A percentile compares a stretch with the other conserved stretches of the same genome.
Conservation (phyloP, 306 rosid genomes). For the Cucurbita ficifolia region DNA sequence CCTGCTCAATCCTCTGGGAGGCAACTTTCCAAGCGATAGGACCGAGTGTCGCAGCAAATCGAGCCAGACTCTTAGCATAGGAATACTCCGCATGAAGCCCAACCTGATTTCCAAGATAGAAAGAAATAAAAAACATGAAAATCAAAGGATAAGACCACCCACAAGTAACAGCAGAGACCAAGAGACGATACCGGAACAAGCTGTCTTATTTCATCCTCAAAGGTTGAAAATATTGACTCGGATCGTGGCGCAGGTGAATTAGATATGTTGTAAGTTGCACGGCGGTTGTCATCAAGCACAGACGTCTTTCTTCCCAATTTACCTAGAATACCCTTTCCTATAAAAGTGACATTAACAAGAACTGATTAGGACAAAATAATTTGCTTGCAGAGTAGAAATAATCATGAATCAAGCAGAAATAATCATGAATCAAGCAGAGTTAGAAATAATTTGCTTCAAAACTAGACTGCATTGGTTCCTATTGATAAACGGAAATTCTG, state of each 20-base stretch:
- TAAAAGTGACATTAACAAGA: constrained; percentile 10
- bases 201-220: constrained; percentile 79
- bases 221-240: constrained; percentile 65
- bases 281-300: constrained; percentile 62
- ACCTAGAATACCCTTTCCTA: constrained; percentile 55
- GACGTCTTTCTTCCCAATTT: constrained; percentile 63
- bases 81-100: constrained; percentile 96
- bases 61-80: constrained; percentile 95
- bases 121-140: background rate
- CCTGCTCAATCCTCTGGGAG: constrained; percentile 77
- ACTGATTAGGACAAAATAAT: background rate
- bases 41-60: constrained; percentile 82
- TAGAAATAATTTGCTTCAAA: no score
- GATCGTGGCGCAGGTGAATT: constrained; percentile 38
- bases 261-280: constrained; percentile 52
- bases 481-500: background rate
- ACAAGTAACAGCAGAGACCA: background rate
- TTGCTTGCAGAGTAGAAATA: background rate
- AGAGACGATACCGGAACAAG: constrained; percentile 64
- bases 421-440: background rate
- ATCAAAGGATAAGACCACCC: constrained; percentile 3
- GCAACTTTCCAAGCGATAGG: constrained; percentile 90
- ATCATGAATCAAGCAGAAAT: background rate
- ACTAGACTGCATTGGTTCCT: background rate
- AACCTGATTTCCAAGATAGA: constrained; percentile 38